phyloP scores from a whole-genome alignment of 2,329 filamentous ascomycete species.

The Talaromyces albobiverticillius region DNA sequence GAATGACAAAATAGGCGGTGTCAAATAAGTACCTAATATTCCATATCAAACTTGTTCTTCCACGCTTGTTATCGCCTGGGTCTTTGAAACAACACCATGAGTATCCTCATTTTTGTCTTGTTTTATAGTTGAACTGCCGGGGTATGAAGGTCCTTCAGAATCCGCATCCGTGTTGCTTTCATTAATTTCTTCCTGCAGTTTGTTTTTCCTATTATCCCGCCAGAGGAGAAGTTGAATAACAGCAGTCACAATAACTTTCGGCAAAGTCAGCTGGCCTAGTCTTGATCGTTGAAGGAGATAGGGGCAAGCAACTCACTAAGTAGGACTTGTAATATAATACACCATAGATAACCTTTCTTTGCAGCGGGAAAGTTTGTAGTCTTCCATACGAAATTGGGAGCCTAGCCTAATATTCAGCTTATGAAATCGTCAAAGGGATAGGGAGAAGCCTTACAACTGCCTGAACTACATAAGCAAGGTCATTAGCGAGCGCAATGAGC shows the following conservation, averaged over 20 bases:
- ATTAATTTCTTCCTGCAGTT: no score
- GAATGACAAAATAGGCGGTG: no score
- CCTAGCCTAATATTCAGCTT: constrained; percentile 11
- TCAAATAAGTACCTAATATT: no score
- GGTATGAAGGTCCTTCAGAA: no score
- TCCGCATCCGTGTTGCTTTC: no score
- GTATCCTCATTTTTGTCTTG: no score
- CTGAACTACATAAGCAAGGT: constrained; percentile 33
- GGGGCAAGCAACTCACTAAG: constrained; percentile 28
- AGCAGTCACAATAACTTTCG: constrained; percentile 25
- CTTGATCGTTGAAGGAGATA: neutral
- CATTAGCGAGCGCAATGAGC: constrained; percentile 30
- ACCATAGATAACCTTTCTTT: constrained; percentile 36
- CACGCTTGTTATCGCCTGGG: no score
- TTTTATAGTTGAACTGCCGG: no score
- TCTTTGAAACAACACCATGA: no score
- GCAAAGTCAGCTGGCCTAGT: neutral
- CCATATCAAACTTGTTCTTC: no score
- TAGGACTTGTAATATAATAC: constrained; percentile 32
- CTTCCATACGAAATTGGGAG: constrained; percentile 44
- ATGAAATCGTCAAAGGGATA: no score
- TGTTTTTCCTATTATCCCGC: neutral
- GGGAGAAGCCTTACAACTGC: constrained; percentile 23
- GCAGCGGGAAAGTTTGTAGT: constrained; percentile 39
- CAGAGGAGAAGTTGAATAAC: constrained; percentile 28